Base-by-base conservation (phyloP, 2,329 filamentous ascomycete genomes). In the Cladosporium sp. region DNA sequence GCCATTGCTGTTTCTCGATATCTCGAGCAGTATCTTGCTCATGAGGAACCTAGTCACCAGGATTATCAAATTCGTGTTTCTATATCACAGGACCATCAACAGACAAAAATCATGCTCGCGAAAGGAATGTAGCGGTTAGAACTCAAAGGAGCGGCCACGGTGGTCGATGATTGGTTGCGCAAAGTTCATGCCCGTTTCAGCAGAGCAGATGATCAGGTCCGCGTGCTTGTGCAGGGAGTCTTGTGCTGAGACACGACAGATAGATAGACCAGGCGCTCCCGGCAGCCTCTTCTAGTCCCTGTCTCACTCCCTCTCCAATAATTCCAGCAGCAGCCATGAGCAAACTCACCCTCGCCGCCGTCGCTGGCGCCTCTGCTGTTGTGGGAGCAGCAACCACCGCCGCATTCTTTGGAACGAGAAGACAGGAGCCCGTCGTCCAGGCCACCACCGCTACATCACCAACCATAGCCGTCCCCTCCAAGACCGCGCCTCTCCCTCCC, bases 371-470 rank as follows among this genome's bases (percentile, higher is more conserved):
- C 55, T 77, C 81, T 66, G 82, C 82, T 38, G 82, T 80, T 30
- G 78, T 81, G 15, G 82, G 82, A 51, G 82, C 82, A 67, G 82
- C 80, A 71, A 79, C 80, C 38, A 83, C 81, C 51, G 82, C 82
- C 64, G 82, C 78, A 5, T 72, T 83, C 49, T 83, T 78, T 69
- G 79, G 79, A 30, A 68, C 75, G 6, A 78, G 78, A 70, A 59
- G 34, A 41, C 66, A 67, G 59, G 69, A 68, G 51, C 65, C 65
- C 14, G 67, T 69, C 61, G 68, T 66, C 58, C 75, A 77, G 10
- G 78, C 79, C 5, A 70, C 73, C 1, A 75, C 77, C 12, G 78
- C 79, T 2, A 70, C 74, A 3, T 75, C 77, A 8, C 76, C 78
- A 2, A 66, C 68, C 21, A 38, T 72, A 62, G 51, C 71, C 66